A percentile compares a stretch with the other conserved stretches of the same genome.
Conservation (phyloP, 2,329 filamentous ascomycete genomes). For the Huntiella abstrusa region DNA sequence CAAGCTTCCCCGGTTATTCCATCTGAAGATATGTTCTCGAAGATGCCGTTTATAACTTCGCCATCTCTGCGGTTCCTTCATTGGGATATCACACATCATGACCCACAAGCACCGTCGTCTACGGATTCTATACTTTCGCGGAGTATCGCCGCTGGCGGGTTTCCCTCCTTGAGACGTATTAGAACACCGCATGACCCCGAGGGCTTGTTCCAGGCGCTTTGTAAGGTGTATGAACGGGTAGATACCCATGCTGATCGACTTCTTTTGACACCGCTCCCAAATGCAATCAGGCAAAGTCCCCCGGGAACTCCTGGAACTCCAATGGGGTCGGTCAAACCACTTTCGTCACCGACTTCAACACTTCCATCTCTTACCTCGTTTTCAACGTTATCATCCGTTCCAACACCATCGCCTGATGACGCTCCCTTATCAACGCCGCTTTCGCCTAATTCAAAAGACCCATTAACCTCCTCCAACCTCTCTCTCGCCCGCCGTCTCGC, state of each 20-base stretch:
- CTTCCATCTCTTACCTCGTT: background rate
- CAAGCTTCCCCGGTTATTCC: conserved; percentile 34
- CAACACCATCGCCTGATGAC: too few species aligned
- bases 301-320: too few species aligned
- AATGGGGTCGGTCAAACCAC: conserved; percentile 1
- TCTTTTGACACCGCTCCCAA: conserved; percentile 13
- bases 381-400: conserved; percentile 15
- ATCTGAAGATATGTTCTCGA: conserved; percentile 34
- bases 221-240: conserved; percentile 38
- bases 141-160: conserved; percentile 41
- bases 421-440: too few species aligned
- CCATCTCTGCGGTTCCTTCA: conserved; percentile 33
- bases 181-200: conserved; percentile 51
- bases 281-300: too few species aligned
- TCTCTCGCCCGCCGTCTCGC: conserved; percentile 39
- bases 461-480: conserved; percentile 20
- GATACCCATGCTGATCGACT: conserved; percentile 33
- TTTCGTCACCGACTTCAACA: conserved; percentile 13
- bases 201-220: conserved; percentile 49
- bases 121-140: conserved; percentile 40
- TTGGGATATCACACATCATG: conserved; percentile 42
- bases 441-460: too few species aligned
- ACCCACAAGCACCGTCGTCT: conserved; percentile 25
- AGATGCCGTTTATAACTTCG: conserved; percentile 46
- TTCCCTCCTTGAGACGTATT: conserved; percentile 40